Base-by-base conservation (phyloP, 371 early-diverging fungal genomes). In the Mortierella sp. region DNA sequence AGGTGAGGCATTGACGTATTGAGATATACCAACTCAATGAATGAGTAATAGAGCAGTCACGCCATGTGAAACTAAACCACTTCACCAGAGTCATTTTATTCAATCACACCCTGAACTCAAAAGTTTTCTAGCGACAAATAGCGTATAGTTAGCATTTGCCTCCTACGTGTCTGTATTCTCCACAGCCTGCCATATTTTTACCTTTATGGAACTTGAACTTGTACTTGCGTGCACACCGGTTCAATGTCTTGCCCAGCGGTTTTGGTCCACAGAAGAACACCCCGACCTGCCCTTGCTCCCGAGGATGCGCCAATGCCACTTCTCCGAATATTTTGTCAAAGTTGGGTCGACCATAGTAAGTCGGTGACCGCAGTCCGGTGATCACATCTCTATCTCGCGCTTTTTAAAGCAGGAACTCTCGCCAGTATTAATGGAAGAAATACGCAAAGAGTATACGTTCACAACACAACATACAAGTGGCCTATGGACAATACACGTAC, bases 231-330 rank as follows among this genome's bases (percentile, higher is more conserved):
- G 79, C 79, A 34, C 79, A 64, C 1, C 67, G 64, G 46, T 79
- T 73, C 8, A 81, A 56, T 0, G 66, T 63, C 24, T 81, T 72
- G 26, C 82, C 84, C 37, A 88, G 51, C 5, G 80, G 81, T 61
- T 82, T 80, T n/a, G 86, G 85, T 15, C 88, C 88, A 50, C 86
- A 89, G 59, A 87, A 87, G 54, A 88, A 88, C 8, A 87, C 86
- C 6, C 87, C 87, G 9, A 87, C 82, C 39, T 85, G 81, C 1
- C 79, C 81, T 5, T 72, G 61, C 6, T 83, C 70, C 17, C 79
- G 69, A 0, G 82, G 81, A 54, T 84, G 87, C 24, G 71, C 69
- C 24, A 80, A 66, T 0, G 80, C 76, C 17, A 86, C 66, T 8
- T 80, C 79, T 0, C 67, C 61, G 71, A 89, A 89, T 43, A 89